A percentile compares a stretch with the other conserved stretches of the same genome.
Evolutionary conservation across 129 eudicot species (phyloP).

Genomic region (Sambucus nigra): DNA sequence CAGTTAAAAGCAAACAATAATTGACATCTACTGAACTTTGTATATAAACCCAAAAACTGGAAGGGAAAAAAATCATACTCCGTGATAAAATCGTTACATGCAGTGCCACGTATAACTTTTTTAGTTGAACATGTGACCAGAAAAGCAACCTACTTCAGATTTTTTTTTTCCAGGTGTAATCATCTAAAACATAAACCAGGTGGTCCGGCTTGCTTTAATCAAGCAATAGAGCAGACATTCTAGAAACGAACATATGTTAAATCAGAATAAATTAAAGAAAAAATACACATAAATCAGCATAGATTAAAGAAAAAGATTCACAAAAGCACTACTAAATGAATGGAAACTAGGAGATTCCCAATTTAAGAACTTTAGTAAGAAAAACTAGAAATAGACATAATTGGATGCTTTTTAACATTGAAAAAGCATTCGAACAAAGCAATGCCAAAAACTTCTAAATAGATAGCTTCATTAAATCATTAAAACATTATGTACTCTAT

Average conservation of each 20-base stretch:
- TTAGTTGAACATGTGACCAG: constrained; percentile 22
- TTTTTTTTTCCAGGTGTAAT: too few relatives aligned
- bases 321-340: background rate
- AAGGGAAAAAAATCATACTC: too few relatives aligned
- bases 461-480: background rate
- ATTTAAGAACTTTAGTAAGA: background rate
- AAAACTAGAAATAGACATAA: too few relatives aligned
- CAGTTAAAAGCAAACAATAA: too few relatives aligned
- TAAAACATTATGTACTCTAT: background rate
- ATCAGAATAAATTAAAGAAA: background rate
- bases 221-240: background rate
- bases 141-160: constrained; percentile 18
- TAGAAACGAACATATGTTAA: background rate
- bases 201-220: constrained; percentile 4
- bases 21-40: too few relatives aligned
- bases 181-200: background rate
- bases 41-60: too few relatives aligned
- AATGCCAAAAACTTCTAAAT: background rate
- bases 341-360: background rate
- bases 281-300: background rate
- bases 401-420: background rate
- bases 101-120: too few relatives aligned
- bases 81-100: too few relatives aligned
- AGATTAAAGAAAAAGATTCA: background rate
- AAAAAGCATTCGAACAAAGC: background rate